These are phyloP conservation scores for Kalaharituber pfeilii DNA, from an alignment of 2,329 filamentous ascomycete genomes.

Conservation along the genomic window DNA sequence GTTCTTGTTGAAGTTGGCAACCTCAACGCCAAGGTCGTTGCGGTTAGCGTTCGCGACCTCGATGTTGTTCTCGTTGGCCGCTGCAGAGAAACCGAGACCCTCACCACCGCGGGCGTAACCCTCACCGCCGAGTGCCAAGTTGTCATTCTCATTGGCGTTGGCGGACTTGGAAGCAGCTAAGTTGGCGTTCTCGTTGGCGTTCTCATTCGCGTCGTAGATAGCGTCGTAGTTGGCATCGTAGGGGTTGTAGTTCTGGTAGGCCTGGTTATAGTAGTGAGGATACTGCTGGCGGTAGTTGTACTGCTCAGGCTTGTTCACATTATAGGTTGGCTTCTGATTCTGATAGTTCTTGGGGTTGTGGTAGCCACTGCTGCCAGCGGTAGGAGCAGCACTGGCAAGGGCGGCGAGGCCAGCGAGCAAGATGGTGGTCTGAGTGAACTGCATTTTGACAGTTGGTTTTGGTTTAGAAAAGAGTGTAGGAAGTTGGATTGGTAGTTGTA, in stretches of 20 bases:
- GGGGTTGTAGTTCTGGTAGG: constrained; percentile 2
- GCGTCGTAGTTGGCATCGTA: constrained; percentile 1
- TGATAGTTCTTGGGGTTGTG: neutral
- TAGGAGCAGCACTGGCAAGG: neutral
- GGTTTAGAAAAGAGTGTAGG: neutral
- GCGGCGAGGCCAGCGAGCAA: neutral
- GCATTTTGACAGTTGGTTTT: neutral
- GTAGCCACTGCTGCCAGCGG: neutral
- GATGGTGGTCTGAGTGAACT: constrained; percentile 1
- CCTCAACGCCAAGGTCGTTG: constrained; percentile 20
- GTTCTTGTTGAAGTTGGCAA: constrained; percentile 21
- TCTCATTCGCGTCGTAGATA: constrained; percentile 1
- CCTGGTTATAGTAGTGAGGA: neutral
- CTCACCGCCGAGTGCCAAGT: constrained; percentile 18
- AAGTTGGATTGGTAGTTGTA: neutral
- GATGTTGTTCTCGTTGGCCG: constrained; percentile 21
- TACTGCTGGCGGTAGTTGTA: constrained; percentile 1
- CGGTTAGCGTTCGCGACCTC: constrained; percentile 21
- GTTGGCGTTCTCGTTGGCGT: constrained; percentile 3
- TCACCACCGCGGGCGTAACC: constrained; percentile 19
- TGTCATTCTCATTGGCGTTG: constrained; percentile 21
- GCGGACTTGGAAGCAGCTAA: constrained; percentile 19
- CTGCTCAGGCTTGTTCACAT: constrained; percentile 1
- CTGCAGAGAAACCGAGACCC: constrained; percentile 17
- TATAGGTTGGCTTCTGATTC: neutral